A percentile compares a stretch with the other conserved stretches of the same genome.
Evolutionary conservation across 176 grass and related monocot genomes (phyloP).

Genomic region (Guadua angustifolia): DNA sequence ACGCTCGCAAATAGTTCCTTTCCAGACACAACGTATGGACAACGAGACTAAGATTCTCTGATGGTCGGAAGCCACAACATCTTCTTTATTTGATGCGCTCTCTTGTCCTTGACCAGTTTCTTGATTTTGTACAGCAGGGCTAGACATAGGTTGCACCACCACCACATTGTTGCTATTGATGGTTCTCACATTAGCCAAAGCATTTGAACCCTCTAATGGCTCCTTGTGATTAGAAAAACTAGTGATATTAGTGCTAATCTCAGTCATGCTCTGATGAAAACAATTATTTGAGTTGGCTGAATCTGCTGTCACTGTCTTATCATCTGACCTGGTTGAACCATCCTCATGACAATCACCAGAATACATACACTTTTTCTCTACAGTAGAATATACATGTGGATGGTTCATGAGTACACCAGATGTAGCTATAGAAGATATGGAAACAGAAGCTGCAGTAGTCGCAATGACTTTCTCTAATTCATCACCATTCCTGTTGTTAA

Average conservation of each 20-base stretch:
- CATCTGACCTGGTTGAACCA: constrained; percentile 43
- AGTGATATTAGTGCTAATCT: constrained; percentile 37
- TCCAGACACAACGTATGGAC: constrained; percentile 92
- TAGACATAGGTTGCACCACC: constrained; percentile 49
- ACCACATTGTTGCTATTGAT: constrained; percentile 30
- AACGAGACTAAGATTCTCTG: constrained; percentile 93
- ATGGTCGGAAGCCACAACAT: constrained; percentile 77
- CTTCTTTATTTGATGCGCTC: constrained; percentile 63
- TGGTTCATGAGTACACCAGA: constrained; percentile 32
- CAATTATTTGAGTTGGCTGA: constrained; percentile 40
- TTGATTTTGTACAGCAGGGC: constrained; percentile 47
- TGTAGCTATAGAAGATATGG: constrained; percentile 45
- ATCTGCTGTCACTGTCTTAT: constrained; percentile 26
- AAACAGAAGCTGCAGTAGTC: constrained; percentile 25
- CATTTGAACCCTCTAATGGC: constrained; percentile 39
- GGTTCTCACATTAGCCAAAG: constrained; percentile 42
- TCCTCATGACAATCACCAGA: constrained; percentile 60
- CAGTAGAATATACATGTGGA: constrained; percentile 38
- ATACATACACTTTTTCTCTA: constrained; percentile 53
- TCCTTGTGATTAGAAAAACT: constrained; percentile 51
- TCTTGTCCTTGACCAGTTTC: constrained; percentile 55
- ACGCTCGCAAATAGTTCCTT: constrained; percentile 87
- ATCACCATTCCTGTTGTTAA: constrained; percentile 38
- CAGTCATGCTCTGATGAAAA: constrained; percentile 35
- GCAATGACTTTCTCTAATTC: constrained; percentile 35